Percentiles rank a stretch among this genome's conserved stretches.
phyloP scores from a whole-genome alignment of 2,329 filamentous ascomycete species.

The Boeremia lycopersici region DNA sequence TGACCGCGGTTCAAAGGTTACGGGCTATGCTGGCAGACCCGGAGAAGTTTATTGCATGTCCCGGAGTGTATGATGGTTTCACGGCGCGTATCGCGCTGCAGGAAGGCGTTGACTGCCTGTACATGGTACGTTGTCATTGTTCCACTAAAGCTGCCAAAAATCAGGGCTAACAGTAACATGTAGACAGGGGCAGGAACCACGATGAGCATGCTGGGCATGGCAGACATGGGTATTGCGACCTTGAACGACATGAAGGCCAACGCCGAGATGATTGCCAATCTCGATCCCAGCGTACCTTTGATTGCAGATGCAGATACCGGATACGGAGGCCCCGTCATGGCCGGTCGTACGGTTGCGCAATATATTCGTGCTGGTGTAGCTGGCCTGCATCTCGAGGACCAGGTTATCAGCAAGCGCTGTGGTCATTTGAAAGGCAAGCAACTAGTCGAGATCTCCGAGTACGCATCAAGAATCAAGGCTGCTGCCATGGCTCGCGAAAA shows the following conservation, averaged over 20 bases:
- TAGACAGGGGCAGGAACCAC: constrained; percentile 68
- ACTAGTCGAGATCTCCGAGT: constrained; percentile 60
- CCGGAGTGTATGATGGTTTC: constrained; percentile 72
- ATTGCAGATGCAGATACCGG: constrained; percentile 68
- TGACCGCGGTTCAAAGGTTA: constrained; percentile 40
- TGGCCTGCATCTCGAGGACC: constrained; percentile 67
- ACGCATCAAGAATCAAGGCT: constrained; percentile 62
- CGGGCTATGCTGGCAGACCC: constrained; percentile 39
- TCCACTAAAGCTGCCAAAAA: not conserved
- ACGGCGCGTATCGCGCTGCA: constrained; percentile 67
- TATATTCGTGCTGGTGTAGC: constrained; percentile 64
- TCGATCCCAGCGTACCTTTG: constrained; percentile 61
- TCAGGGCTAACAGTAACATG: not conserved
- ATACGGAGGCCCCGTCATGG: constrained; percentile 54
- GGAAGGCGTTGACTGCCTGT: constrained; percentile 68
- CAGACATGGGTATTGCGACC: constrained; percentile 67
- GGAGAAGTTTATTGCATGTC: constrained; percentile 58
- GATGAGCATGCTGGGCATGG: constrained; percentile 65
- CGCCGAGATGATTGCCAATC: constrained; percentile 68
- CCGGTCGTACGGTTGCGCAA: constrained; percentile 59
- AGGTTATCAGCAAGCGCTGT: constrained; percentile 68
- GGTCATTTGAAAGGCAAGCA: constrained; percentile 68
- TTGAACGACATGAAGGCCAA: constrained; percentile 68
- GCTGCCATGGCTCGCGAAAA: constrained; percentile 58
- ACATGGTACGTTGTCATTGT: constrained; percentile 61